Percentiles rank a stretch among this genome's conserved stretches.
These are phyloP conservation scores for Aristolochia californica DNA, from an alignment of 164 flowering plant genomes.

Conservation along the genomic window DNA sequence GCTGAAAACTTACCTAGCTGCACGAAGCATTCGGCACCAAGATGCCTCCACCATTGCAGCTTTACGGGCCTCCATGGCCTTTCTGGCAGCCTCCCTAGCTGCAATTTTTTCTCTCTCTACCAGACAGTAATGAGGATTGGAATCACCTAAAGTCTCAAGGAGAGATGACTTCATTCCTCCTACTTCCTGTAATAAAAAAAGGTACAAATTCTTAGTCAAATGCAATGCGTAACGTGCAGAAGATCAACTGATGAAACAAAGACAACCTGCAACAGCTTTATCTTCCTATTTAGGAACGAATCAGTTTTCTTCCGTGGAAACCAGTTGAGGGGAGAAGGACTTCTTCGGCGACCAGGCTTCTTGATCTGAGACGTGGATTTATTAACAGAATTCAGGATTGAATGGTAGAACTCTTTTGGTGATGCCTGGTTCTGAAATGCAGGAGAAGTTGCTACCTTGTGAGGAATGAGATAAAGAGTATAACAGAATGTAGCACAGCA, in stretches of 20 bases:
- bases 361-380: constrained; percentile 56
- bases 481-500: too few relatives aligned
- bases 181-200: constrained; percentile 43
- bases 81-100: constrained; percentile 67
- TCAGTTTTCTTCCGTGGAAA: constrained; percentile 81
- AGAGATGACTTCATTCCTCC: constrained; percentile 86
- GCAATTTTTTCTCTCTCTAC: constrained; percentile 85
- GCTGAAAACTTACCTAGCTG: constrained; percentile 84
- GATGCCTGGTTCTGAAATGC: constrained; percentile 34
- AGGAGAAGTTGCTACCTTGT: not conserved
- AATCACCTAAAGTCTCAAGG: constrained; percentile 75
- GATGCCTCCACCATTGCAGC: constrained; percentile 97
- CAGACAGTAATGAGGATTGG: constrained; percentile 81
- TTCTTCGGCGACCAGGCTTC: constrained; percentile 61
- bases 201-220: too few relatives aligned
- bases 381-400: constrained; percentile 42
- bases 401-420: constrained; percentile 32
- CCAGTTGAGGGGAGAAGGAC: constrained; percentile 71
- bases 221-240: too few relatives aligned
- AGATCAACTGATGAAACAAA: too few relatives aligned
- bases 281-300: constrained; percentile 76
- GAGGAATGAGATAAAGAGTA: too few relatives aligned
- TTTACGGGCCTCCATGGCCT: constrained; percentile 84
- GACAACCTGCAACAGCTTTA: constrained; percentile 66
- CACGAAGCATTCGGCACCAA: constrained; percentile 83